phyloP scores from a whole-genome alignment of 2,329 filamentous ascomycete species.

The Penicillium corylophilum region DNA sequence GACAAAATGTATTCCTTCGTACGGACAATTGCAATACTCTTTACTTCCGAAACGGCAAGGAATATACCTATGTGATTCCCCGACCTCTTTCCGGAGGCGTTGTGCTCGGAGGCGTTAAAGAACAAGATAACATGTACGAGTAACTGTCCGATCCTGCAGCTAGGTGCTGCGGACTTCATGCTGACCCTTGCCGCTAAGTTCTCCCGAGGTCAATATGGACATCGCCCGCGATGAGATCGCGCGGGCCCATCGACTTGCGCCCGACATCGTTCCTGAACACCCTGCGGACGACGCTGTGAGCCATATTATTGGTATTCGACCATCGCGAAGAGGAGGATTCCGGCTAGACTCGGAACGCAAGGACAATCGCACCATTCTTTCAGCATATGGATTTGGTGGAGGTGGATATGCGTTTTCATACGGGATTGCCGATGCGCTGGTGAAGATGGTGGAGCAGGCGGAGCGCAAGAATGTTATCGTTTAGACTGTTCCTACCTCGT shows the following conservation, averaged over 20 bases:
- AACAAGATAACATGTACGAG: conserved; percentile 33
- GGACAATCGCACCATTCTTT: conserved; percentile 28
- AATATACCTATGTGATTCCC: conserved; percentile 42
- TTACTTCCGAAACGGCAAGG: conserved; percentile 38
- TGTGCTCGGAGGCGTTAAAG: conserved; percentile 38
- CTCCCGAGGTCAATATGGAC: conserved; percentile 36
- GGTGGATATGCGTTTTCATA: conserved; percentile 42
- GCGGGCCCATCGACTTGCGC: conserved; percentile 40
- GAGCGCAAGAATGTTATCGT: conserved; percentile 33
- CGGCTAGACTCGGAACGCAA: conserved; percentile 33
- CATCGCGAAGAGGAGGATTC: conserved; percentile 35
- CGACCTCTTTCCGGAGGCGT: conserved; percentile 35
- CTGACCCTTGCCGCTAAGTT: conserved; percentile 23
- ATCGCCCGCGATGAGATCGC: conserved; percentile 40
- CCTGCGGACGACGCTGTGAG: conserved; percentile 30
- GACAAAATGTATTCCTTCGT: conserved; percentile 39
- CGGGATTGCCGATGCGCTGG: conserved; percentile 35
- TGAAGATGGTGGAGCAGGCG: conserved; percentile 36
- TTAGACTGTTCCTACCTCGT: neutral
- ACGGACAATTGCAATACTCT: conserved; percentile 32
- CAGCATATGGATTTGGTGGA: conserved; percentile 41
- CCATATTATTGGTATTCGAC: conserved; percentile 39
- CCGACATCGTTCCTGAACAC: conserved; percentile 34
- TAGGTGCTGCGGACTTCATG: neutral
- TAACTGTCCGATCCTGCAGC: neutral